These are phyloP conservation scores for Boletus huronensis DNA, from an alignment of 768 basidiomycete species.

Conservation along the genomic window DNA sequence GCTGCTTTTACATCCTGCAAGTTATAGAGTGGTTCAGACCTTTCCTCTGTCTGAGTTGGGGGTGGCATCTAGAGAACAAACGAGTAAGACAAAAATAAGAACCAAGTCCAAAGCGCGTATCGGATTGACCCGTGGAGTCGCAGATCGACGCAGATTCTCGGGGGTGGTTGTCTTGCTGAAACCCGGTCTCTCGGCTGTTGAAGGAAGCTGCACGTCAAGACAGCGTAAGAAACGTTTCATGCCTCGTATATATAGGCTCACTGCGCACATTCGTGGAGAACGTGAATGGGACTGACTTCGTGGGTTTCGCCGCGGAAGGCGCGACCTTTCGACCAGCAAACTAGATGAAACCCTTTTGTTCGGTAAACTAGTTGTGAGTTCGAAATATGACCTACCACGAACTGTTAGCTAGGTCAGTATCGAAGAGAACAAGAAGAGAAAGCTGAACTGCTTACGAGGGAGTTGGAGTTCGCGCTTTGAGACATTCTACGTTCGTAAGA, in stretches of 20 bases:
- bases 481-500: not conserved
- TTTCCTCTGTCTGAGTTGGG: not conserved
- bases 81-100: not conserved
- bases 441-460: not conserved
- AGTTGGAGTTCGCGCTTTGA: not conserved
- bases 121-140: not conserved
- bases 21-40: not conserved
- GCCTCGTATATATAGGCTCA: not conserved
- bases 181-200: not conserved
- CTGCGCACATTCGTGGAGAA: slow-evolving; percentile 2
- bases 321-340: slow-evolving; percentile 6
- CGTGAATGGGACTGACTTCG: slow-evolving; percentile 1
- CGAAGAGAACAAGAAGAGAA: not conserved
- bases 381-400: not conserved
- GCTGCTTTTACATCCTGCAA: slow-evolving; percentile 6
- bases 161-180: not conserved
- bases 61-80: not conserved
- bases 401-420: not conserved
- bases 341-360: not conserved
- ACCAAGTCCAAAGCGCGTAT: not conserved
- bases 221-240: not conserved
- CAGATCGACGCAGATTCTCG: not conserved
- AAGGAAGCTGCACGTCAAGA: not conserved
- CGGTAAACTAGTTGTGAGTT: not conserved
- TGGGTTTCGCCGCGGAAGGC: not conserved